Evolutionary conservation across 2,329 filamentous ascomycete genomes (phyloP).

Genomic region (Waltergamsia citrina): DNA sequence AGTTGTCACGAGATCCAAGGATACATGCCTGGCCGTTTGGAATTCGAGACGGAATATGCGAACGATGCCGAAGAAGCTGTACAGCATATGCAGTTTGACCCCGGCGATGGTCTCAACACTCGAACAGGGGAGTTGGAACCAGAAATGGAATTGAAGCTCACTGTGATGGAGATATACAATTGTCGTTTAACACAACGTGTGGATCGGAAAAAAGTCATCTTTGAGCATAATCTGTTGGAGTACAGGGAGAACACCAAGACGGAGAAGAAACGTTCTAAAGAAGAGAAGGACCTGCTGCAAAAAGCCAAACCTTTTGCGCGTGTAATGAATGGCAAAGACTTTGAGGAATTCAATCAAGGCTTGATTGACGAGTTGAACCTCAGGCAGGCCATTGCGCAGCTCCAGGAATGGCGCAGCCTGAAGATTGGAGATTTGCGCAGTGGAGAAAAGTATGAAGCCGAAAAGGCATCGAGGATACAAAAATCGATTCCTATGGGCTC

Average conservation of each 20-base stretch:
- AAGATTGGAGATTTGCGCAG: constrained; percentile 76
- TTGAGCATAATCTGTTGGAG: constrained; percentile 87
- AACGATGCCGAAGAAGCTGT: constrained; percentile 98
- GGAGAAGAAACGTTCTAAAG: constrained; percentile 94
- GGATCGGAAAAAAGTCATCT: constrained; percentile 92
- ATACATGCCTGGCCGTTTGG: constrained; percentile 94
- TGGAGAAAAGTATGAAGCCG: constrained; percentile 86
- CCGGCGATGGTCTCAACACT: constrained; percentile 84
- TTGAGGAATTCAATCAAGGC: constrained; percentile 75
- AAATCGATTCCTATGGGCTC: constrained; percentile 63
- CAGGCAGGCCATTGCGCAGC: constrained; percentile 76
- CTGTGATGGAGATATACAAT: constrained; percentile 98
- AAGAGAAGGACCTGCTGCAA: constrained; percentile 83
- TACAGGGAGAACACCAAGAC: constrained; percentile 83
- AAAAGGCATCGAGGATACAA: constrained; percentile 71
- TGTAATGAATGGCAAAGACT: constrained; percentile 93
- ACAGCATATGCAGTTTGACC: constrained; percentile 96
- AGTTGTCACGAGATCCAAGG: constrained; percentile 97
- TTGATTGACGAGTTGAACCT: constrained; percentile 87
- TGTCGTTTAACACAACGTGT: constrained; percentile 80
- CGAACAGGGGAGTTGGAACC: constrained; percentile 80
- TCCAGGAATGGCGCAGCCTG: constrained; percentile 88
- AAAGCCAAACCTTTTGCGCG: constrained; percentile 93
- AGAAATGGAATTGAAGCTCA: constrained; percentile 95
- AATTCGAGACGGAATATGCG: constrained; percentile 95